These are phyloP conservation scores for Panus rudis DNA, from an alignment of 768 basidiomycete genomes.

Conservation along the genomic window DNA sequence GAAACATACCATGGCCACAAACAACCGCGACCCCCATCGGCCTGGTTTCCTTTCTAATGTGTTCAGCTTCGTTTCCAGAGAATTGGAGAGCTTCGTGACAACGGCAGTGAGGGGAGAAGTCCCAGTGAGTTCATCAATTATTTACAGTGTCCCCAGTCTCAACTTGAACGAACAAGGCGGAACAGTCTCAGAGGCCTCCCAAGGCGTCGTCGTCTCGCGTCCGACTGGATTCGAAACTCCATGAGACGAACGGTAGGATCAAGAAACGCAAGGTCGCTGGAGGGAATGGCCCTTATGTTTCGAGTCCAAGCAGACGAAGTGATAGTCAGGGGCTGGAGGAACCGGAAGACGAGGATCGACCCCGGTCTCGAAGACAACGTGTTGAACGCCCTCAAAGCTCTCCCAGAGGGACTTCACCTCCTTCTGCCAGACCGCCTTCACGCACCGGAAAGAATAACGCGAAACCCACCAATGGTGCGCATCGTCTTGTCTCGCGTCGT, in stretches of 20 bases:
- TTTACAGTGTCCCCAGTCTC: too few species aligned
- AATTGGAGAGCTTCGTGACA: constrained; percentile 63
- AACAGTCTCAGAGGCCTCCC: constrained; percentile 10
- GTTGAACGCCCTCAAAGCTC: constrained; percentile 11
- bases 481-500: background rate
- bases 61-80: constrained; percentile 61
- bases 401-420: constrained; percentile 9
- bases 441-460: constrained; percentile 6
- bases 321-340: constrained; percentile 3
- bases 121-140: constrained; percentile 2
- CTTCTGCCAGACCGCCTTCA: constrained; percentile 8
- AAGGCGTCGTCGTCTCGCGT: constrained; percentile 20
- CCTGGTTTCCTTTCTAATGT: constrained; percentile 54
- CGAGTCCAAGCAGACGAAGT: constrained; percentile 25
- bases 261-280: constrained; percentile 9
- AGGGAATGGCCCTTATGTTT: constrained; percentile 7
- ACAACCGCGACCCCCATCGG: constrained; percentile 9
- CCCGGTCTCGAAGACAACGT: constrained; percentile 7
- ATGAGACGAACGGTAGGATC: constrained; percentile 16
- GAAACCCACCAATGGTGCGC: constrained; percentile 20
- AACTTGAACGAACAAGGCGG: background rate
- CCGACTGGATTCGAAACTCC: constrained; percentile 11
- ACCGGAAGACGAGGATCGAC: constrained; percentile 6
- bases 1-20: constrained; percentile 15
- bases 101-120: constrained; percentile 39